Conservation (phyloP, 2,329 filamentous ascomycete species). For the Emergomyces africanus region DNA sequence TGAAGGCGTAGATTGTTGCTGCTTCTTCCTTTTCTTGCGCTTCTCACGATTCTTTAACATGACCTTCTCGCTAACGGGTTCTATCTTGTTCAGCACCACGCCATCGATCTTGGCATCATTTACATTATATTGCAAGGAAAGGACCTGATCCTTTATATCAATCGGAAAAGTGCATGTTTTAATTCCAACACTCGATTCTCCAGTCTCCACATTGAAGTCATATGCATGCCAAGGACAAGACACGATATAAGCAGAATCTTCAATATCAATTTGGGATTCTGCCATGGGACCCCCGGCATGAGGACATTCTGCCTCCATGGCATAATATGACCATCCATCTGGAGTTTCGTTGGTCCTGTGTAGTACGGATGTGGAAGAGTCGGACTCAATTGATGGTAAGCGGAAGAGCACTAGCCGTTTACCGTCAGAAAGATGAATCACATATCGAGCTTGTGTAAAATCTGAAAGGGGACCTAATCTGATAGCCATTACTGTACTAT, state of each 20-base stretch:
- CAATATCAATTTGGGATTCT: constrained; percentile 35
- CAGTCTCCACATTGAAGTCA: constrained; percentile 38
- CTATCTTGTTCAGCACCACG: constrained; percentile 21
- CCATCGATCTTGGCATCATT: constrained; percentile 12
- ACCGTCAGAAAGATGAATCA: constrained; percentile 30
- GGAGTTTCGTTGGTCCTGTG: constrained; percentile 21
- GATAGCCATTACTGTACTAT: constrained; percentile 7
- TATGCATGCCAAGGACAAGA: constrained; percentile 39
- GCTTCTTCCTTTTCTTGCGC: constrained; percentile 6
- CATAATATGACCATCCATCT: constrained; percentile 35
- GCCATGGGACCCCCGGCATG: constrained; percentile 36
- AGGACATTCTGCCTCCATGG: constrained; percentile 38
- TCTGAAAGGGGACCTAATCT: constrained; percentile 19
- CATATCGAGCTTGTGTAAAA: constrained; percentile 30
- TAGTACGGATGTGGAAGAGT: constrained; percentile 14
- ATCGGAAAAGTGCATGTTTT: constrained; percentile 37
- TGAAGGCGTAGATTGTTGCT: background rate
- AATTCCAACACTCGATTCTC: constrained; percentile 36
- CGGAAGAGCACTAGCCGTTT: constrained; percentile 37
- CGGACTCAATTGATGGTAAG: constrained; percentile 28
- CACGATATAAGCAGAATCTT: constrained; percentile 36
- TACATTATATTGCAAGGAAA: constrained; percentile 22
- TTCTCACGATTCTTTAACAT: constrained; percentile 27
- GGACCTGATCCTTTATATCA: constrained; percentile 22
- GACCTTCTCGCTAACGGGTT: constrained; percentile 35